A percentile compares a stretch with the other conserved stretches of the same genome.
phyloP scores from a whole-genome alignment of 78 protist genomes.

The Mantamonas sphyraenae region DNA sequence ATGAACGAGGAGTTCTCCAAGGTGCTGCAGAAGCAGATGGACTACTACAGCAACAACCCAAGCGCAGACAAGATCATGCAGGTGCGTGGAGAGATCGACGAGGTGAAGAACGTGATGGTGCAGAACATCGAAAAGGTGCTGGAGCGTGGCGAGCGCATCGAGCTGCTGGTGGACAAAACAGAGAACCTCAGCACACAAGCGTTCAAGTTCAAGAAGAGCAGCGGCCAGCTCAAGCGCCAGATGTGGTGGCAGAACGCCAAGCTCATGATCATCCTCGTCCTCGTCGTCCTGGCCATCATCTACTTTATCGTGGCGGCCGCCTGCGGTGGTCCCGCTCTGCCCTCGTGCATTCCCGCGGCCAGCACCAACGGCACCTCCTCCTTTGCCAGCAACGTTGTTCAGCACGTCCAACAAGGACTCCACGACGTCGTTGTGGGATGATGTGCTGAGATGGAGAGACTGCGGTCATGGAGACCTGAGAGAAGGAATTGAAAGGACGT shows the following conservation, averaged over 20 bases:
- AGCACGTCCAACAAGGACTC: too few species aligned
- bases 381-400: too few species aligned
- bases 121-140: constrained; percentile 77
- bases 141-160: constrained; percentile 85
- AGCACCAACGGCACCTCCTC: too few species aligned
- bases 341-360: not conserved
- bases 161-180: constrained; percentile 78
- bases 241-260: constrained; percentile 92
- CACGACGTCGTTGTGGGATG: too few species aligned
- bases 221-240: constrained; percentile 64
- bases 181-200: constrained; percentile 61
- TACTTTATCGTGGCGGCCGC: constrained; percentile 5
- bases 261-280: constrained; percentile 39
- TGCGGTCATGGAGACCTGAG: too few species aligned
- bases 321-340: not conserved
- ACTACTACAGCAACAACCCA: constrained; percentile 53
- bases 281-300: constrained; percentile 15
- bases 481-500: too few species aligned
- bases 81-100: constrained; percentile 56
- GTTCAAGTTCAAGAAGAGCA: constrained; percentile 69
- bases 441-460: too few species aligned
- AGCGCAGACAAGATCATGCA: constrained; percentile 36
- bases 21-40: constrained; percentile 57
- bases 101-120: constrained; percentile 68
- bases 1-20: constrained; percentile 59